Percentiles rank a stretch among this genome's conserved stretches.
phyloP scores from a whole-genome alignment of 2,329 filamentous ascomycete species.

The Penicillium sp. region DNA sequence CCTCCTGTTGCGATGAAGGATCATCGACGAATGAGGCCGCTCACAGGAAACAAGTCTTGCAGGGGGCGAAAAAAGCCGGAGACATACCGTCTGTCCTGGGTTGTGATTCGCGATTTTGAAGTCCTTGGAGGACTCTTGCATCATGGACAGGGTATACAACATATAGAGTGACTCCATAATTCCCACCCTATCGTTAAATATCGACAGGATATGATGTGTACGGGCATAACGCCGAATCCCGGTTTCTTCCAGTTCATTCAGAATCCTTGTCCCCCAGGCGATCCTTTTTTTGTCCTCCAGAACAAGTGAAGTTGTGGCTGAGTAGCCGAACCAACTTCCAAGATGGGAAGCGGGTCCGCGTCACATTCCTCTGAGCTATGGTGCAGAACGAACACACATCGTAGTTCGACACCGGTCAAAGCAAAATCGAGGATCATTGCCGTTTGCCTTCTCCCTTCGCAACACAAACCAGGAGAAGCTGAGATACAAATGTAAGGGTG shows the following conservation, averaged over 20 bases:
- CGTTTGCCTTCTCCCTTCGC: constrained; percentile 1
- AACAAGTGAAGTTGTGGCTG: background rate
- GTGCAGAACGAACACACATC: background rate
- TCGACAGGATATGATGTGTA: no score
- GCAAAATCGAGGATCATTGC: background rate
- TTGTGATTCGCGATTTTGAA: background rate
- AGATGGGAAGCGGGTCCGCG: background rate
- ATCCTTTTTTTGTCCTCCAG: no score
- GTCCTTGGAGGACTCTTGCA: background rate
- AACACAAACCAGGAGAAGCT: background rate
- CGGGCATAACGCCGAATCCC: no score
- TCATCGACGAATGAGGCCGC: constrained; percentile 1
- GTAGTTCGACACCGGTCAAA: background rate
- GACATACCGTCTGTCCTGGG: background rate
- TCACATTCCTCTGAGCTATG: constrained; percentile 6
- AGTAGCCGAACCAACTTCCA: background rate
- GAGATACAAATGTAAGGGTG: constrained; percentile 8
- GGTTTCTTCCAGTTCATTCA: no score
- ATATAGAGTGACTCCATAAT: no score
- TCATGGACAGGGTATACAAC: no score
- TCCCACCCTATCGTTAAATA: no score
- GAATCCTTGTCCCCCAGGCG: no score
- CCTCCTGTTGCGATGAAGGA: background rate
- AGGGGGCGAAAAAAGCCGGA: background rate
- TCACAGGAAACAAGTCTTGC: background rate